A percentile compares a stretch with the other conserved stretches of the same genome.
These are phyloP conservation scores for Blastobotrys americana DNA, from an alignment of 805 yeast genomes.

Conservation along the genomic window DNA sequence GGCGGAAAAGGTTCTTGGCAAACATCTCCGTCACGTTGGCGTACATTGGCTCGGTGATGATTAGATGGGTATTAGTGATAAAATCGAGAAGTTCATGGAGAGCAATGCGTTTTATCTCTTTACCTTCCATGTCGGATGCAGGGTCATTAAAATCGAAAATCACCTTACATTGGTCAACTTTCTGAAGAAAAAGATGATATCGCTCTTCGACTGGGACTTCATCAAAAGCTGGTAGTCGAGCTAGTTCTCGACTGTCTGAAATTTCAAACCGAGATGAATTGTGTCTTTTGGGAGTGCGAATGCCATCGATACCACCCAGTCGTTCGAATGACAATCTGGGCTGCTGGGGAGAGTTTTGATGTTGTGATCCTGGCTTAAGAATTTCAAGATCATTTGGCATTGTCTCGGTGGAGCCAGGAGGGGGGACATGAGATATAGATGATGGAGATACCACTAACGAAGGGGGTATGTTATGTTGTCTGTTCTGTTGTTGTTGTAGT, in stretches of 20 bases:
- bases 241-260: conserved; percentile 54
- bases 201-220: conserved; percentile 82
- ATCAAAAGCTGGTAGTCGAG: conserved; percentile 75
- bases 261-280: conserved; percentile 89
- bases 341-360: conserved; percentile 21
- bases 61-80: conserved; percentile 72
- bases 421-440: conserved; percentile 19
- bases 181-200: conserved; percentile 70
- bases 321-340: conserved; percentile 49
- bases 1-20: conserved; percentile 79
- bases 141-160: conserved; percentile 94
- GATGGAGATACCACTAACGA: conserved; percentile 15
- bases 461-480: conserved; percentile 12
- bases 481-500: conserved; percentile 7
- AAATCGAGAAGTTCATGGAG: conserved; percentile 85
- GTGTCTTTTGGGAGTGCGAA: conserved; percentile 82
- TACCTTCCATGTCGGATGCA: conserved; percentile 82
- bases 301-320: conserved; percentile 71
- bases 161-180: conserved; percentile 89
- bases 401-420: conserved; percentile 32
- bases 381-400: conserved; percentile 31
- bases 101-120: conserved; percentile 82
- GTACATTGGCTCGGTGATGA: conserved; percentile 87
- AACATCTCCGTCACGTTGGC: conserved; percentile 85
- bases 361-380: conserved; percentile 6